phyloP scores from a whole-genome alignment of 2,329 filamentous ascomycete genomes.

The Beauveria varroae region DNA sequence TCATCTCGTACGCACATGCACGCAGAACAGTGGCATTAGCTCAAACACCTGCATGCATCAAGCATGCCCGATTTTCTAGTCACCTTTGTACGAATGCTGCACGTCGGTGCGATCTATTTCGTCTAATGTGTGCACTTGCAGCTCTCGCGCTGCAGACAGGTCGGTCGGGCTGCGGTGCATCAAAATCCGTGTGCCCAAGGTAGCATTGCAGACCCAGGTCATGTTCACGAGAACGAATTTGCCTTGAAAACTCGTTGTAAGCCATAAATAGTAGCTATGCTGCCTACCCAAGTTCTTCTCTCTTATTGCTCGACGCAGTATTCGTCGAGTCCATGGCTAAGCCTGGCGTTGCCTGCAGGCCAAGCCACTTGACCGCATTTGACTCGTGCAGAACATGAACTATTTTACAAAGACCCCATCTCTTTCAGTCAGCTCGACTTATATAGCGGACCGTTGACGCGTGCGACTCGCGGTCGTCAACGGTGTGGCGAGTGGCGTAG shows the following conservation, averaged over 20 bases:
- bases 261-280: neutral
- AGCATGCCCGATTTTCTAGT: no score
- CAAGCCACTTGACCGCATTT: no score
- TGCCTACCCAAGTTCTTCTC: no score
- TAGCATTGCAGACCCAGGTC: neutral
- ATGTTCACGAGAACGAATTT: conserved; percentile 2
- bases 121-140: neutral
- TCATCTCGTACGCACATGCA: no score
- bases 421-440: no score
- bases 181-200: neutral
- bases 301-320: no score
- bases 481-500: neutral
- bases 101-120: neutral
- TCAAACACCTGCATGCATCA: no score
- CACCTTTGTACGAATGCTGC: no score
- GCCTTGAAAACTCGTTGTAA: neutral
- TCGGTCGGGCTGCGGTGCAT: neutral
- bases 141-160: neutral
- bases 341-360: no score
- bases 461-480: neutral
- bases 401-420: neutral
- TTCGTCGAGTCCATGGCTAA: no score
- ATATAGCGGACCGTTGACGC: neutral
- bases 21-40: no score
- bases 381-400: neutral